Evolutionary conservation across 2,329 filamentous ascomycete genomes (phyloP), one percentile per base, ranked within the genome.

Genomic region (Dactylella cylindrospora): DNA sequence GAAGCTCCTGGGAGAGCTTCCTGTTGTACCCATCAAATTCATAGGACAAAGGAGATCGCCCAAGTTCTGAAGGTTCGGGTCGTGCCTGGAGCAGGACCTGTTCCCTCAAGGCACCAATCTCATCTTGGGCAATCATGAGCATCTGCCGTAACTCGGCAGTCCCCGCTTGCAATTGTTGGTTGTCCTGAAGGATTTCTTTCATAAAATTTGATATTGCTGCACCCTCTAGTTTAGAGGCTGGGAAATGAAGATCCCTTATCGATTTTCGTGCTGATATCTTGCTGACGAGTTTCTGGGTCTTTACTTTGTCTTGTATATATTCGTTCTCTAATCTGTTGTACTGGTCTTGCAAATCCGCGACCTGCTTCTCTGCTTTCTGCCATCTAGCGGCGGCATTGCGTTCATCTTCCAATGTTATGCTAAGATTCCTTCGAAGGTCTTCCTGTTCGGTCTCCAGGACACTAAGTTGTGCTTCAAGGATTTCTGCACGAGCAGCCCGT

Each of bases 111-210:
- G 80, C 81, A 71, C 95, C 89, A 2, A 97, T 93, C 73, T 98
- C 91, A 68, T 95, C 88, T 70, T 97, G 95, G 2, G 91, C 95
- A 71, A 82, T 90, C 69, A 89, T 80, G 17, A 98, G 78, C 83
- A 98, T 84, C 71, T 95, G 90, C 13, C 90, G 81, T 40, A 98
- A 76, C 74, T 98, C 93, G 46, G 90, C 82, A 60, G 97, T 94
- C 12, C 90, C 90, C 65, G 93, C 80, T 72, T 98, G 93, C 36
- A 98, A 76, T 68, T 89, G 95, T 7, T 90, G 89, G 70, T 98
- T 98, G 72, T 98, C 93, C 69, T 95, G 85, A 13, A 98, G 77
- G 52, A 98, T 87, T 71, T 97, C 93, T 67, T 90, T 89, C 52
- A 98, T 93, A 68, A 98, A 97, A 70, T 94, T 88, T 15, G 88